A percentile compares a stretch with the other conserved stretches of the same genome.
These are phyloP conservation scores for Xylariales sp. DNA, from an alignment of 2,329 filamentous ascomycete genomes.

Conservation along the genomic window DNA sequence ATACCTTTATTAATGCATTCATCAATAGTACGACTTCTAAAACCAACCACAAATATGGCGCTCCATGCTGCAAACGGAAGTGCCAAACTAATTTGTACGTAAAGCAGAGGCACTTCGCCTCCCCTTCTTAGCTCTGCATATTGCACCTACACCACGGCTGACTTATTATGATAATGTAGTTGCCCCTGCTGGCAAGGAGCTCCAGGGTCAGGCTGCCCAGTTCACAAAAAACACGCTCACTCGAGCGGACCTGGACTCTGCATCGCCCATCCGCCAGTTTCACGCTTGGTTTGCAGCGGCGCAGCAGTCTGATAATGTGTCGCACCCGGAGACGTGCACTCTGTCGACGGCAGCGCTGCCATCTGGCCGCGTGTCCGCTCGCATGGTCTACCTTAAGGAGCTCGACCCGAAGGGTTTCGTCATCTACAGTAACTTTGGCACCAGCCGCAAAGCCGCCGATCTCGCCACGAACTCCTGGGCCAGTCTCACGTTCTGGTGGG, in stretches of 20 bases:
- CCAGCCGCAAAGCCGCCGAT: constrained; percentile 65
- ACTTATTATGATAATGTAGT: constrained; percentile 37
- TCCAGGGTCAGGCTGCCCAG: constrained; percentile 65
- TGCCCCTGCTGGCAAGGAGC: constrained; percentile 57
- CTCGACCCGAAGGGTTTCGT: constrained; percentile 81
- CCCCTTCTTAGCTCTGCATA: not conserved
- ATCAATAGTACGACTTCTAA: constrained; percentile 5
- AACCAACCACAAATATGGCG: constrained; percentile 34
- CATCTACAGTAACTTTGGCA: constrained; percentile 89
- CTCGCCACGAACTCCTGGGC: constrained; percentile 71
- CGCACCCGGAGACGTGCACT: constrained; percentile 84
- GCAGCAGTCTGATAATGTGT: constrained; percentile 43
- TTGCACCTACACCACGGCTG: constrained; percentile 4
- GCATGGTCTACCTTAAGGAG: constrained; percentile 94
- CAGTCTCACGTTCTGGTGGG: constrained; percentile 88
- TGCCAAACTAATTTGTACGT: constrained; percentile 46
- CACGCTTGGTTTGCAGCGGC: constrained; percentile 82
- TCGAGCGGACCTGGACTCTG: constrained; percentile 52
- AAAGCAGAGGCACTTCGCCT: not conserved
- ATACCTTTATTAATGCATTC: constrained; percentile 7
- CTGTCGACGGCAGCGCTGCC: constrained; percentile 82
- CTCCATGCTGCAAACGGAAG: constrained; percentile 34
- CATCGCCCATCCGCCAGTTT: constrained; percentile 77
- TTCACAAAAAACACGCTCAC: constrained; percentile 64
- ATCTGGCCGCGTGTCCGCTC: constrained; percentile 76